phyloP scores from a whole-genome alignment of 768 basidiomycete genomes.

The Trametes elegans region DNA sequence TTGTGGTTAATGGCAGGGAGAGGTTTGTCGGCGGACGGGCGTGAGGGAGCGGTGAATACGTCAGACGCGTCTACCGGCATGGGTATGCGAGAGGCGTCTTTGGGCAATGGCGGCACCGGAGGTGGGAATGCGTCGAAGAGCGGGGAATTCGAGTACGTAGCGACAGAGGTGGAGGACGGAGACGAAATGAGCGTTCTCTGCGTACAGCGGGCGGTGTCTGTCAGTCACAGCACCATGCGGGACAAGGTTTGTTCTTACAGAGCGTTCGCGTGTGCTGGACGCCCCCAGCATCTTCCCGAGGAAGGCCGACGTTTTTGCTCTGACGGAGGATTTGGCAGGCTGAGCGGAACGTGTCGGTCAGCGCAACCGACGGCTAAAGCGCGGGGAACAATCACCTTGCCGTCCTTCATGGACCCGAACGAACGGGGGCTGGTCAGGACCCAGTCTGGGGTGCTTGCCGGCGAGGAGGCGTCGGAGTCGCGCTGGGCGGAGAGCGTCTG shows the following conservation, averaged over 20 bases:
- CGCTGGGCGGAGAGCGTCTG: slow-evolving; percentile 12
- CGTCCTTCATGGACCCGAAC: slow-evolving; percentile 28
- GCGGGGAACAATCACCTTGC: slow-evolving; percentile 42
- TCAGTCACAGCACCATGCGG: not conserved
- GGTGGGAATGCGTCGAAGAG: slow-evolving; percentile 38
- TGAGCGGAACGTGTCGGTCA: slow-evolving; percentile 24
- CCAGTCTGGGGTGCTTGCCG: slow-evolving; percentile 27
- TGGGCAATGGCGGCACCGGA: slow-evolving; percentile 43
- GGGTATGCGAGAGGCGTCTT: slow-evolving; percentile 27
- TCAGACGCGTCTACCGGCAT: slow-evolving; percentile 43
- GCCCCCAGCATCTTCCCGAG: slow-evolving; percentile 78
- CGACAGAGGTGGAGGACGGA: slow-evolving; percentile 22
- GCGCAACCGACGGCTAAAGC: not conserved
- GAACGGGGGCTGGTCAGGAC: slow-evolving; percentile 30
- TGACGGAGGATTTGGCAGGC: slow-evolving; percentile 60
- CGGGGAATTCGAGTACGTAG: slow-evolving; percentile 30
- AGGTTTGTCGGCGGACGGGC: slow-evolving; percentile 47
- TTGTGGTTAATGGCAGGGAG: slow-evolving; percentile 55
- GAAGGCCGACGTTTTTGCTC: slow-evolving; percentile 79
- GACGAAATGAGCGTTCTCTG: slow-evolving; percentile 29
- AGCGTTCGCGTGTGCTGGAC: slow-evolving; percentile 62
- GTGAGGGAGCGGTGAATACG: slow-evolving; percentile 40
- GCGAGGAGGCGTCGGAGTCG: slow-evolving; percentile 5
- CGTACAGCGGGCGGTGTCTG: not conserved
- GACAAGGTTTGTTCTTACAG: slow-evolving; percentile 40